These are phyloP conservation scores for Stephanocyclus meneghinianus DNA, from an alignment of 352 stramenopile species.

Conservation along the genomic window DNA sequence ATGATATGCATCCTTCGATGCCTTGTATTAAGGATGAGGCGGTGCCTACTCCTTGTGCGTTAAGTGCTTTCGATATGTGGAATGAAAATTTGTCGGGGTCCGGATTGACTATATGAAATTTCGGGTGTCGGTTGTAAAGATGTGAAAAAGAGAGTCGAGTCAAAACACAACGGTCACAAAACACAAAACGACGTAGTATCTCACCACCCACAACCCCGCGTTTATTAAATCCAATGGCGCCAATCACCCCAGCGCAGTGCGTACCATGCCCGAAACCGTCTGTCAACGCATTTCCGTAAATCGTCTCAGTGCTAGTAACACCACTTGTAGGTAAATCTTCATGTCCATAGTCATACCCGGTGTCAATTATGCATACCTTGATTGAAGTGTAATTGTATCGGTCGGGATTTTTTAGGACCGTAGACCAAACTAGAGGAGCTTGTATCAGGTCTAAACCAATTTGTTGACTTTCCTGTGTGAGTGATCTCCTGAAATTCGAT, in stretches of 20 bases:
- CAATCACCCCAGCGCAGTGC: conserved; percentile 44
- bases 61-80: conserved; percentile 61
- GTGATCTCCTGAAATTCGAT: not conserved
- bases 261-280: conserved; percentile 51
- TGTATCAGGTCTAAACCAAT: conserved; percentile 23
- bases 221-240: conserved; percentile 45
- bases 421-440: conserved; percentile 13
- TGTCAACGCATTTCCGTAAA: conserved; percentile 25
- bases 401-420: not conserved
- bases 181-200: not conserved
- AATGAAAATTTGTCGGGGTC: conserved; percentile 51
- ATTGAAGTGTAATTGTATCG: conserved; percentile 19
- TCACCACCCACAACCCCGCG: conserved; percentile 23
- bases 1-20: conserved; percentile 54
- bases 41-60: conserved; percentile 44
- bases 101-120: conserved; percentile 32
- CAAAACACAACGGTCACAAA: not conserved
- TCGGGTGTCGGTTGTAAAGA: not conserved
- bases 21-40: conserved; percentile 46
- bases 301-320: conserved; percentile 21
- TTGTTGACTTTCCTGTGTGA: conserved; percentile 10
- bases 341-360: conserved; percentile 48
- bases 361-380: conserved; percentile 62
- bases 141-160: not conserved
- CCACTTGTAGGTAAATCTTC: conserved; percentile 42